phyloP scores from a whole-genome alignment of 179 eudicot genomes.

The Carnegiea gigantea region DNA sequence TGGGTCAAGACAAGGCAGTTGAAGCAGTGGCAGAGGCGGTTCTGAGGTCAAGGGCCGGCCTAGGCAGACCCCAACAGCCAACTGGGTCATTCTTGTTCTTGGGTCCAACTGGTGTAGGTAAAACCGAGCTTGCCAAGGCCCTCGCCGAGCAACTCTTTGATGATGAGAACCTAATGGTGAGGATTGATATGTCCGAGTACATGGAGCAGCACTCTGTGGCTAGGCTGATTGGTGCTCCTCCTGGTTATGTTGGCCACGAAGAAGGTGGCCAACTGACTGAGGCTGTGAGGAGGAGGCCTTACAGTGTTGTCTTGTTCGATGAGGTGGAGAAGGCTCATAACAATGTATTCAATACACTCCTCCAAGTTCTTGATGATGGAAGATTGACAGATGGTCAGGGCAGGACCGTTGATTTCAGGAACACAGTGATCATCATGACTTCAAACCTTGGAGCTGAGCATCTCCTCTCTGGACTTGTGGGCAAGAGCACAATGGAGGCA shows the following conservation, averaged over 20 bases:
- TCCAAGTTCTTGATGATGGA: conserved; percentile 92
- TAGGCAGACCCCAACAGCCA: conserved; percentile 78
- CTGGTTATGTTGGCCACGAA: conserved; percentile 87
- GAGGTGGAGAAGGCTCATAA: conserved; percentile 86
- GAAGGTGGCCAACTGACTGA: conserved; percentile 95
- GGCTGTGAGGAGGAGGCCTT: conserved; percentile 83
- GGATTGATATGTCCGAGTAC: conserved; percentile 91
- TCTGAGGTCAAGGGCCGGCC: conserved; percentile 67
- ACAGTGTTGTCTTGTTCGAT: conserved; percentile 74
- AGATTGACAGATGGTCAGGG: conserved; percentile 92
- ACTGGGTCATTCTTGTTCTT: conserved; percentile 82
- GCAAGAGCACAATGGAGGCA: conserved; percentile 58
- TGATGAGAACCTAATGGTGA: conserved; percentile 63
- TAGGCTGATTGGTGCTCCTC: conserved; percentile 87
- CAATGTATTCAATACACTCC: conserved; percentile 71
- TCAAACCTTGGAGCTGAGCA: conserved; percentile 89
- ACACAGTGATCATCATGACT: conserved; percentile 83
- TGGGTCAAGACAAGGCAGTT: conserved; percentile 74
- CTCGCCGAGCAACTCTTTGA: conserved; percentile 85
- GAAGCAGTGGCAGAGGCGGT: conserved; percentile 78
- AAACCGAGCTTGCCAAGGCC: conserved; percentile 83
- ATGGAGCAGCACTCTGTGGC: conserved; percentile 97
- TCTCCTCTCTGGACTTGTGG: conserved; percentile 61
- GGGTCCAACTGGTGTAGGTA: conserved; percentile 93
- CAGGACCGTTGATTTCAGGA: conserved; percentile 47